These are phyloP conservation scores for Raffaelea ambrosiae DNA, from an alignment of 2,329 filamentous ascomycete species.

Conservation along the genomic window DNA sequence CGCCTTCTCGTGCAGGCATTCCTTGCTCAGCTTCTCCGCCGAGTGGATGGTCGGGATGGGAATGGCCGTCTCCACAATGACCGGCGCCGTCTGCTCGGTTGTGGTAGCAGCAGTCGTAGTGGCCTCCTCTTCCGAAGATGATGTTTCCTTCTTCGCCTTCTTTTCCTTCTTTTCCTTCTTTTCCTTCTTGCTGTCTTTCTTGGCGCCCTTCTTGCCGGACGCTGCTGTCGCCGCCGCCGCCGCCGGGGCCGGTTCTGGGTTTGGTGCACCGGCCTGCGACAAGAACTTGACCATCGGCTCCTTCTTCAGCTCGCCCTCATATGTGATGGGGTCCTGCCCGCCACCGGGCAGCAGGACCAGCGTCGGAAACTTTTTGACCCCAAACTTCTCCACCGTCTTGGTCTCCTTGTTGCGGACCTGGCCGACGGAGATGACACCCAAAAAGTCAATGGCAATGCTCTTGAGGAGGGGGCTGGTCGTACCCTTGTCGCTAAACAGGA, in stretches of 20 bases:
- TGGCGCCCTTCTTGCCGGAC: slow-evolving; percentile 25
- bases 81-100: slow-evolving; percentile 30
- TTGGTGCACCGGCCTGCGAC: slow-evolving; percentile 67
- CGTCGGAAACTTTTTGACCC: slow-evolving; percentile 68
- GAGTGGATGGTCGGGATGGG: slow-evolving; percentile 59
- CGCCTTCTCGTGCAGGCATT: slow-evolving; percentile 68
- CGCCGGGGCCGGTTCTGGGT: slow-evolving; percentile 60
- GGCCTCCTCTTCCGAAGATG: slow-evolving; percentile 7
- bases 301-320: slow-evolving; percentile 81
- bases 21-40: slow-evolving; percentile 53
- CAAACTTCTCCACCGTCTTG: slow-evolving; percentile 62
- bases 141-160: slow-evolving; percentile 14
- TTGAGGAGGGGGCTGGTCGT: slow-evolving; percentile 75
- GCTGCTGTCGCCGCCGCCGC: slow-evolving; percentile 11
- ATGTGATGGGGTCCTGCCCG: slow-evolving; percentile 59
- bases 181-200: slow-evolving; percentile 30
- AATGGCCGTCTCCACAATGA: slow-evolving; percentile 46
- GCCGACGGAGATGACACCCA: slow-evolving; percentile 68
- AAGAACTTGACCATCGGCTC: slow-evolving; percentile 74
- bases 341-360: slow-evolving; percentile 71
- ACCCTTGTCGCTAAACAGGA: slow-evolving; percentile 91
- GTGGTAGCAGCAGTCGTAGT: slow-evolving; percentile 22
- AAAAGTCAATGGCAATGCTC: slow-evolving; percentile 83
- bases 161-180: slow-evolving; percentile 39
- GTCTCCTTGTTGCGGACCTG: slow-evolving; percentile 79